phyloP scores from a whole-genome alignment of 1,284 basidiomycete species.

The Rhizoctonia solani region DNA sequence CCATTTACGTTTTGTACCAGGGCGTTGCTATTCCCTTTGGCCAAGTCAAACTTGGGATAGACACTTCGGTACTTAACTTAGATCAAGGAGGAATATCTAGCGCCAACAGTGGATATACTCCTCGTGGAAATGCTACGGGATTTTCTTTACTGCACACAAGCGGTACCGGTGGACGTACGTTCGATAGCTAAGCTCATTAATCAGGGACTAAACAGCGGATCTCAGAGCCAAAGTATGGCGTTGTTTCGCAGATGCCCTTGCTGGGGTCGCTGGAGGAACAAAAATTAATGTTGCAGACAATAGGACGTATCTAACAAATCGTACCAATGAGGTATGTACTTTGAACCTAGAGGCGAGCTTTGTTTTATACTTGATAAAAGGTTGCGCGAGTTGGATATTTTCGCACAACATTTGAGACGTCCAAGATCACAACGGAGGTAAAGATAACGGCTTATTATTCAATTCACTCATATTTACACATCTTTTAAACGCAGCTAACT shows the following conservation, averaged over 20 bases:
- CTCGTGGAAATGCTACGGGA: conserved; percentile 13
- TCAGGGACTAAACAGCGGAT: background rate
- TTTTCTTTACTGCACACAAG: conserved; percentile 18
- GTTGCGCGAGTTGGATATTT: conserved; percentile 25
- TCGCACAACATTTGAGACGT: conserved; percentile 10
- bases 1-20: background rate
- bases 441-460: background rate
- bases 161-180: conserved; percentile 15
- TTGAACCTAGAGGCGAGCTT: background rate
- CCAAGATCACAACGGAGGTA: conserved; percentile 18
- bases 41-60: conserved; percentile 23
- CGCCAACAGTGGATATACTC: conserved; percentile 22
- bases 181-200: background rate
- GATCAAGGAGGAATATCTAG: conserved; percentile 20
- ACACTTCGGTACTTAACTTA: conserved; percentile 24
- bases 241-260: conserved; percentile 17
- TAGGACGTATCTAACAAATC: conserved; percentile 16
- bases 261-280: conserved; percentile 12
- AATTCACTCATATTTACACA: background rate
- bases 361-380: background rate
- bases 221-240: conserved; percentile 13
- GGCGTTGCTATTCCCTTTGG: conserved; percentile 18
- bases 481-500: background rate
- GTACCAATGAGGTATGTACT: conserved; percentile 2
- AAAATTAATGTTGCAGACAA: conserved; percentile 12